Evolutionary conservation across 2,329 filamentous ascomycete genomes (phyloP).

Genomic region (Spiromastix sp.): DNA sequence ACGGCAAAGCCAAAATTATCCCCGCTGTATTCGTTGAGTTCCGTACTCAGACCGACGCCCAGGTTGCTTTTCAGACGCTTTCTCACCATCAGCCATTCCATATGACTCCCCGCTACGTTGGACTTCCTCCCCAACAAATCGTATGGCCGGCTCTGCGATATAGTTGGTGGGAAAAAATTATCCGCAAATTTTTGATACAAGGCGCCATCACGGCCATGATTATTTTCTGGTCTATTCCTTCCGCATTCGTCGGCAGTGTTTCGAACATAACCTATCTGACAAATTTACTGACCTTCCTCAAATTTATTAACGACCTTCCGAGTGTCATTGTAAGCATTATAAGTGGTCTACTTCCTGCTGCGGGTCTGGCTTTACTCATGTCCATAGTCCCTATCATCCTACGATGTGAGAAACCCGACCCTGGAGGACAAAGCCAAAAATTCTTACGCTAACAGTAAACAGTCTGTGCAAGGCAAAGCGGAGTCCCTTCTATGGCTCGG

Average conservation of each 20-base stretch:
- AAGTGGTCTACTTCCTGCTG: slow-evolving; percentile 70
- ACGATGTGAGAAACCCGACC: slow-evolving; percentile 44
- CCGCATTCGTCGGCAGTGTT: slow-evolving; percentile 73
- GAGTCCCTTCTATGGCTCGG: slow-evolving; percentile 66
- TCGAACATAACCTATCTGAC: slow-evolving; percentile 69
- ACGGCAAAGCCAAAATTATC: slow-evolving; percentile 53
- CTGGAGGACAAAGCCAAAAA: too few species aligned
- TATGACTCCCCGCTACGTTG: slow-evolving; percentile 79
- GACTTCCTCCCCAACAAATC: slow-evolving; percentile 72
- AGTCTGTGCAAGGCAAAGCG: slow-evolving; percentile 68
- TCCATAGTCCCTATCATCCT: slow-evolving; percentile 74
- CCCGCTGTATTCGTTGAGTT: slow-evolving; percentile 88
- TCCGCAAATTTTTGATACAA: slow-evolving; percentile 59
- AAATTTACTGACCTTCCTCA: slow-evolving; percentile 47
- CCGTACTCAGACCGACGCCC: slow-evolving; percentile 66
- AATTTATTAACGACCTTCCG: slow-evolving; percentile 66
- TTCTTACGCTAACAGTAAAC: neutral
- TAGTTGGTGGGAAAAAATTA: slow-evolving; percentile 70
- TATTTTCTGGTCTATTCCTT: slow-evolving; percentile 72
- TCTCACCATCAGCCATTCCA: slow-evolving; percentile 78
- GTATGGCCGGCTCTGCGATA: slow-evolving; percentile 78
- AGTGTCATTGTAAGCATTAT: slow-evolving; percentile 62
- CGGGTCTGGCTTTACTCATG: slow-evolving; percentile 75
- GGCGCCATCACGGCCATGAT: slow-evolving; percentile 65
- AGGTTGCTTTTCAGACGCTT: slow-evolving; percentile 73